Base-by-base conservation (phyloP, 2,329 filamentous ascomycete genomes). In the Periglandula ipomoeae region DNA sequence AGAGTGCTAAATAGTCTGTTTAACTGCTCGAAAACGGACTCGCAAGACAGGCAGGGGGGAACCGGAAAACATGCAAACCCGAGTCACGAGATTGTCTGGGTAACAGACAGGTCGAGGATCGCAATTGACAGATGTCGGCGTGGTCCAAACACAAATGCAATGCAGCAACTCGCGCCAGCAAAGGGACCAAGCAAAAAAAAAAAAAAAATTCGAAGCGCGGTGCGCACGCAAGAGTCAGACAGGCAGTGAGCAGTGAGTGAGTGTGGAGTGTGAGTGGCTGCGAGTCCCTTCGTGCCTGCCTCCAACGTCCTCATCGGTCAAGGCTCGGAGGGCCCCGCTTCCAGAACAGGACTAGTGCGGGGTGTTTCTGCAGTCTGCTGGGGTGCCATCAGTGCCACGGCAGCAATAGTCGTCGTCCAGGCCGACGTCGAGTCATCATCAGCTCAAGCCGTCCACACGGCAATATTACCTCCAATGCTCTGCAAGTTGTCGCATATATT, bases 291-390 rank as follows among this genome's bases (percentile, higher is more conserved):
- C 8, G 19, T 20, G 22, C 27, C n/a, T 19, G 27, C n/a, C n/a
- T n/a, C n/a, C n/a, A n/a, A n/a, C n/a, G n/a, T n/a, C n/a, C n/a
- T n/a, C n/a, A n/a, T 55, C 52, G 55, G 53, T 52, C 53, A 49
- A 46, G 26, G 44, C 42, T 53, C 44, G 17, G 30, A 44, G 37
- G 22, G 53, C 58, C 53, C 57, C 54, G 55, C 53, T 52, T 53
- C 58, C 53, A 45, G 27, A 61, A 55, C 47, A 19, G 43, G 59
- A 50, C 53, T 61, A 62, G 57, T 59, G 60, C 58, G 60, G 59
- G 58, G 59, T 60, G 51, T 37, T 13, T 32, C 20, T 46, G 19
- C 26, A 27, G 26, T 27, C 26, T 27, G 11, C 26, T 27, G 26
- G 26, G 5, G 26, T 27, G 30, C 3, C 15, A 8, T 15, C 30